Evolutionary conservation across 148 eudicot genomes (phyloP), one percentile per base, ranked within the genome.

Genomic region (Camellia japonica): DNA sequence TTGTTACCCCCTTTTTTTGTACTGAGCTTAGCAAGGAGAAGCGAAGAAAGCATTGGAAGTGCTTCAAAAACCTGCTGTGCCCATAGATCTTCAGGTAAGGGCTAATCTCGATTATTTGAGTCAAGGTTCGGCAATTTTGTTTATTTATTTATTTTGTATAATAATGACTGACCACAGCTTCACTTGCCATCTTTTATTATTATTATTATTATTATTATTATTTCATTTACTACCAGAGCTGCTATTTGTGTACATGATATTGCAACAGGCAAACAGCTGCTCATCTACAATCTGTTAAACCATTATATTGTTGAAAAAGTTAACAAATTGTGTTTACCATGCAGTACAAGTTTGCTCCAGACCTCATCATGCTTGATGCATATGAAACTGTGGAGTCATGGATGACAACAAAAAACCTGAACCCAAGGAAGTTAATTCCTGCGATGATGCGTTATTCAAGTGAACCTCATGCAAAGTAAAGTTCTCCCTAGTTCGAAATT

Each of bases 361-460:
- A 96, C 47, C 98, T 96, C 78, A 92, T 96, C 86, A 93, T 93
- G 99, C 94, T 93, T 69, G 99, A 96, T 88, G 99, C 99, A 65
- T 96, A 96, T 86, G 99, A 96, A 87, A 96, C 98, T 84, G 97
- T 96, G 76, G 98, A 96, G 83, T 89, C 98, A 71, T 96, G 99
- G 99, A 92, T 96, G 99, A 93, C 83, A 76, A 92, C 88, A 47
- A 90, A 85, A 77, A 87, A 94, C 80, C 87, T 96, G 82, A 92
- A 93, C 78, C 99, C 98, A 44, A 91, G 97, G 85, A 96, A 92
- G 86, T 82, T 96, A 80, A 92, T 96, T 87, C 98, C 98, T 82
- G 99, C 99, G 66, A 93, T 96, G 99, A 91, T 96, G 99, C 93
- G 98, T 47, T 96, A 96, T 88, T 93, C 98, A 81, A 91, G 92